A percentile compares a stretch with the other conserved stretches of the same genome.
These are phyloP conservation scores for Solanum clarkiae DNA, from an alignment of 257 asterid species.

Conservation along the genomic window DNA sequence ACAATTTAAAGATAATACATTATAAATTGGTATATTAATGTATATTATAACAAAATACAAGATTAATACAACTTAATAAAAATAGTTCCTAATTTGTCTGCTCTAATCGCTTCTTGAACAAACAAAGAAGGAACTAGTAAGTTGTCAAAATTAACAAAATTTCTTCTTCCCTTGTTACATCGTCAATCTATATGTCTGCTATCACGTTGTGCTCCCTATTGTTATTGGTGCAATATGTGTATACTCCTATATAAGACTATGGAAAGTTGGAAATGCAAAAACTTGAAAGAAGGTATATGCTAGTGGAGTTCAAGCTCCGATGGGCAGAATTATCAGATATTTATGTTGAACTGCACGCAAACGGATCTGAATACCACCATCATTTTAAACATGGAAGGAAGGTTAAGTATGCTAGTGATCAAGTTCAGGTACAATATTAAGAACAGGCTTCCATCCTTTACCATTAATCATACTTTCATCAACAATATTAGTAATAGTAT, in stretches of 20 bases:
- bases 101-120: neutral
- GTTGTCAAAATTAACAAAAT: neutral
- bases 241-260: neutral
- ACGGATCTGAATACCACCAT: neutral
- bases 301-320: neutral
- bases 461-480: neutral
- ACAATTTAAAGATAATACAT: too few relatives aligned
- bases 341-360: neutral
- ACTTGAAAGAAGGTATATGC: neutral
- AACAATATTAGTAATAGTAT: neutral
- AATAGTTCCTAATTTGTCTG: neutral
- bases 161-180: neutral
- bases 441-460: slow-evolving; percentile 3
- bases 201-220: neutral
- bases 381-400: too few relatives aligned
- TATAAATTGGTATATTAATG: neutral
- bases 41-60: neutral
- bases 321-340: neutral
- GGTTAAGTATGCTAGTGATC: neutral
- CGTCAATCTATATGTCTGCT: neutral
- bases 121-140: neutral
- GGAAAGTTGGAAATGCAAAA: neutral
- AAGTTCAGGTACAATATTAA: slow-evolving; percentile 5
- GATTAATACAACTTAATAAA: neutral
- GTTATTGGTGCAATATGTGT: neutral